Base-by-base conservation (phyloP, 2,329 filamentous ascomycete species). In the Gremmenia infestans region DNA sequence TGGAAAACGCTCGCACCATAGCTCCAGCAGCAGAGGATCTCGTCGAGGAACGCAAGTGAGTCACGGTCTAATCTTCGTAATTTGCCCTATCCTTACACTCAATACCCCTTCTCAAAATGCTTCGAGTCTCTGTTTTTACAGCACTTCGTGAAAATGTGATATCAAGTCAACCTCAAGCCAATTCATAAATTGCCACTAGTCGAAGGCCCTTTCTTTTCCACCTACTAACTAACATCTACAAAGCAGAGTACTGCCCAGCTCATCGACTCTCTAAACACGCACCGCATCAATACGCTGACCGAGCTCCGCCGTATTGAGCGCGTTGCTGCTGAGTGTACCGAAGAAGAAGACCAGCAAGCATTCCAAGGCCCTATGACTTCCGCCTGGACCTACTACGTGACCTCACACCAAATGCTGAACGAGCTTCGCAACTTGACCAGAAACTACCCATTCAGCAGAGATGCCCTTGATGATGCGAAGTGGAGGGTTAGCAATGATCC, bases 321-420 rank as follows among this genome's bases (percentile, higher is more conserved):
- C 54, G 76, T 81, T 4, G 85, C 87, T 23, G 81, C 83, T 3
- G 70, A 75, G 2, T 78, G 81, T 57, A 77, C 82, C 35, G 75
- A 78, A 42, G 76, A 81, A 45, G 81, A 83, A 32, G 28, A 32
- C 52, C 81, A 88, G 48, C 79, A 80, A 14, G 78, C 79, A 28
- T 81, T 83, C 60, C 80, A 82, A 66, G 72, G 72, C 5, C 83
- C 86, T 11, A 87, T 91, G 83, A 88, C 86, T 3, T 72, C 78
- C 2, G 87, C 87, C 2, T 91, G 87, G 86, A 75, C 78, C 1
- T 79, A 88, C 73, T 90, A 90, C 65, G 86, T 91, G 60, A 81
- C 80, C 57, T 87, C 82, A 57, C 81, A 89, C 71, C 83, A 87
- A 65, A 74, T 91, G 17, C 75, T 91, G 23, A 82, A 78, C 39